A percentile compares a stretch with the other conserved stretches of the same genome.
Conservation (phyloP, 1,284 basidiomycete species). For the Xerocomus nothofagi region DNA sequence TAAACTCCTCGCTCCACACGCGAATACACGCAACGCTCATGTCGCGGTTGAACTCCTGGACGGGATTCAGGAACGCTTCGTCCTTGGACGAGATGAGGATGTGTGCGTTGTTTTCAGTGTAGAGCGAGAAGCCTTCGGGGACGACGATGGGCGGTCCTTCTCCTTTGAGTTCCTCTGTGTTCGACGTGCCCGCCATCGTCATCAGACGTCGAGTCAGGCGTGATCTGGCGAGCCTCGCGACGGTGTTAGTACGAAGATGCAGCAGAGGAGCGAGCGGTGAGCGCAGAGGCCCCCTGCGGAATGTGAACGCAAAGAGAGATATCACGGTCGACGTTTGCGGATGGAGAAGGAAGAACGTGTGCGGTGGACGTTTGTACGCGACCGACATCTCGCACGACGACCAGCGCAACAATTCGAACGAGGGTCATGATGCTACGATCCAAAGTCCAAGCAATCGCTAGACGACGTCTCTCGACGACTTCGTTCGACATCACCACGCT, state of each 20-base stretch:
- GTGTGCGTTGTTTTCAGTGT: slow-evolving; percentile 83
- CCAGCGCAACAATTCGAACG: background rate
- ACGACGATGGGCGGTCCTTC: slow-evolving; percentile 40
- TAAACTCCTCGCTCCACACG: slow-evolving; percentile 78
- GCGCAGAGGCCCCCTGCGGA: slow-evolving; percentile 35
- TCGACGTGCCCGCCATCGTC: slow-evolving; percentile 3
- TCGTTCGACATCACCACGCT: slow-evolving; percentile 30
- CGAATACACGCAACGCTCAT: slow-evolving; percentile 87
- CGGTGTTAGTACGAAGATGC: slow-evolving; percentile 1
- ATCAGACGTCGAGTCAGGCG: slow-evolving; percentile 7
- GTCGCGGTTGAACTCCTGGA: slow-evolving; percentile 98
- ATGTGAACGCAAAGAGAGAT: slow-evolving; percentile 10
- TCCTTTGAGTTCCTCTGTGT: slow-evolving; percentile 1
- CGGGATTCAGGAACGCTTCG: slow-evolving; percentile 93
- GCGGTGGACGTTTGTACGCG: no score
- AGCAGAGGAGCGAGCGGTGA: slow-evolving; percentile 7
- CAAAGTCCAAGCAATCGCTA: background rate
- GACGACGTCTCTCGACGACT: slow-evolving; percentile 14
- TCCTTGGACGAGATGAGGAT: slow-evolving; percentile 63
- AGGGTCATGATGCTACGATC: background rate
- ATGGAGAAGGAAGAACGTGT: no score
- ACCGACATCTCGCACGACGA: no score
- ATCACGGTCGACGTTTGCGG: no score
- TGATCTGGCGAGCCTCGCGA: background rate
- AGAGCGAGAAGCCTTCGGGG: slow-evolving; percentile 76